These are phyloP conservation scores for Podila epigama DNA, from an alignment of 192 early-diverging fungal species.

Conservation along the genomic window DNA sequence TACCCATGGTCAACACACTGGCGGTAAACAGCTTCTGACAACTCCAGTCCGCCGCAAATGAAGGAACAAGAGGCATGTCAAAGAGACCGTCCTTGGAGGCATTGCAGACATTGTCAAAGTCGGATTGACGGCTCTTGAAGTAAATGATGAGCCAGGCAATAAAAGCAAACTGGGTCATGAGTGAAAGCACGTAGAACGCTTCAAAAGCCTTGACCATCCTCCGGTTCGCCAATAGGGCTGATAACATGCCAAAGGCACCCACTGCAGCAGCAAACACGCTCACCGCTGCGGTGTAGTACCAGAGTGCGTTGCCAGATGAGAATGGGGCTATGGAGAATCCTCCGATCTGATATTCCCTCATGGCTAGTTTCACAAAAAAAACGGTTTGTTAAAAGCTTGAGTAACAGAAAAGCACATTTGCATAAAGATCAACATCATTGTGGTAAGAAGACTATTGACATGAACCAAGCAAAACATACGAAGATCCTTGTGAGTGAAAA, in stretches of 20 bases:
- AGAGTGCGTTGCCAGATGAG: conserved; percentile 17
- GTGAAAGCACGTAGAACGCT: conserved; percentile 37
- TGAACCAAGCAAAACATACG: conserved; percentile 24
- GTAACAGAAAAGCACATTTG: background rate
- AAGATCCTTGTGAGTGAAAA: conserved; percentile 35
- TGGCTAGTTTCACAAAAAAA: conserved; percentile 23
- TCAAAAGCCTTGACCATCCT: conserved; percentile 37
- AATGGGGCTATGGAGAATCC: conserved; percentile 10
- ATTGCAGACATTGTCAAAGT: conserved; percentile 21
- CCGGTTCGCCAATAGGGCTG: conserved; percentile 28
- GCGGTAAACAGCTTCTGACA: conserved; percentile 26
- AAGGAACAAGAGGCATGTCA: conserved; percentile 6
- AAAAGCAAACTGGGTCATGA: conserved; percentile 35
- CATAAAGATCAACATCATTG: no score
- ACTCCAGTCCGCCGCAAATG: conserved; percentile 24
- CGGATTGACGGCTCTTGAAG: conserved; percentile 20
- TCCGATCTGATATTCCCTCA: conserved; percentile 6
- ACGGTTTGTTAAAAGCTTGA: background rate
- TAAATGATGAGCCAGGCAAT: conserved; percentile 27
- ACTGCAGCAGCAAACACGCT: conserved; percentile 39
- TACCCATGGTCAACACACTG: conserved; percentile 10
- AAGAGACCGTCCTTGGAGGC: conserved; percentile 13
- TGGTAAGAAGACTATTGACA: no score
- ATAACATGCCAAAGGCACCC: conserved; percentile 33
- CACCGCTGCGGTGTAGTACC: conserved; percentile 43